Conservation (phyloP, 192 early-diverging fungal species). For the Obelidium mucronatum region DNA sequence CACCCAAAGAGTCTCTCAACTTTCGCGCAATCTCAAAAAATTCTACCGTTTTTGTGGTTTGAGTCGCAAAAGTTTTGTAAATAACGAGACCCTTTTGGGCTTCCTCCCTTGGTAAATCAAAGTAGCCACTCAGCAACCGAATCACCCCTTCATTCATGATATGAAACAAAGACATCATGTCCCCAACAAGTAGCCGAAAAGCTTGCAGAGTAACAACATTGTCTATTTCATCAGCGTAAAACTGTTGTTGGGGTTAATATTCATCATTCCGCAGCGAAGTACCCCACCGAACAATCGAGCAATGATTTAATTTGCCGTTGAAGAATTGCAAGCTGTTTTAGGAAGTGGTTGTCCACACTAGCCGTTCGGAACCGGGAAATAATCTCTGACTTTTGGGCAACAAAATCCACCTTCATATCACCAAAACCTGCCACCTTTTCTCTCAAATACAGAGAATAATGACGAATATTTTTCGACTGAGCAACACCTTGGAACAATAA, state of each 20-base stretch:
- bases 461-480: slow-evolving; percentile 67
- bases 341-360: slow-evolving; percentile 63
- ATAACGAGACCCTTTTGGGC: slow-evolving; percentile 70
- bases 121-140: slow-evolving; percentile 75
- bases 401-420: slow-evolving; percentile 70
- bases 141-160: slow-evolving; percentile 82
- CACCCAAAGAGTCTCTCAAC: slow-evolving; percentile 59
- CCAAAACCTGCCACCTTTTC: slow-evolving; percentile 72
- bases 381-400: slow-evolving; percentile 60
- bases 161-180: slow-evolving; percentile 76
- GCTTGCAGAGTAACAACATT: slow-evolving; percentile 77
- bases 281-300: slow-evolving; percentile 72
- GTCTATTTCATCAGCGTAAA: slow-evolving; percentile 74
- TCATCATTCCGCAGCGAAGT: neutral
- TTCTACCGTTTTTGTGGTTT: slow-evolving; percentile 72
- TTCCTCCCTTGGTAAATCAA: slow-evolving; percentile 74
- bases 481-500: slow-evolving; percentile 29
- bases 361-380: slow-evolving; percentile 59
- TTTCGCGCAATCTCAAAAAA: slow-evolving; percentile 74
- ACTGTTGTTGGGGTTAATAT: slow-evolving; percentile 48
- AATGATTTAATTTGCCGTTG: slow-evolving; percentile 74
- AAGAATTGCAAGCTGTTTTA: slow-evolving; percentile 66
- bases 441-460: slow-evolving; percentile 74
- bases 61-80: slow-evolving; percentile 79
- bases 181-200: slow-evolving; percentile 74